These are phyloP conservation scores for Saturnispora serradocipensis DNA, from an alignment of 805 yeast species.

Conservation along the genomic window DNA sequence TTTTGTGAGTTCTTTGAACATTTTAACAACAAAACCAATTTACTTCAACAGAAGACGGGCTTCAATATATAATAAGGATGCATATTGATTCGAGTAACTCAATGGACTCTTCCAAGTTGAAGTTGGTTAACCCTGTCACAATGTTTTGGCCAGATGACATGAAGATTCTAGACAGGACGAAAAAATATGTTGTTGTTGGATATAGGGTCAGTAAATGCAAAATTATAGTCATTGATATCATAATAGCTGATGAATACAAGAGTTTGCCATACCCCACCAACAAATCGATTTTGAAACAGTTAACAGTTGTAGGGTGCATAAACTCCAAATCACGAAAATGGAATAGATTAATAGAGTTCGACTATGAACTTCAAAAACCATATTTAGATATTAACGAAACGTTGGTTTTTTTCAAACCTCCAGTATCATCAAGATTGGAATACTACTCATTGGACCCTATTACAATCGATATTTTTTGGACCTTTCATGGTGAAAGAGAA, in stretches of 20 bases:
- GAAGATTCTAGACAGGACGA: not conserved
- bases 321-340: constrained; percentile 15
- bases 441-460: constrained; percentile 73
- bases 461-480: constrained; percentile 44
- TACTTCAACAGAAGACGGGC: constrained; percentile 10
- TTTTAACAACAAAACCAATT: constrained; percentile 4
- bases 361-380: constrained; percentile 12
- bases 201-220: constrained; percentile 18
- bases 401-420: constrained; percentile 56
- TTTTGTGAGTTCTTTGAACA: constrained; percentile 6
- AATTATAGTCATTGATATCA: constrained; percentile 20
- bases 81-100: not conserved
- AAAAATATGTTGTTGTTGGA: constrained; percentile 21
- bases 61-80: constrained; percentile 10
- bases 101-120: not conserved
- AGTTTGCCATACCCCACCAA: constrained; percentile 12
- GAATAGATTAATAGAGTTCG: constrained; percentile 13
- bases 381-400: constrained; percentile 15
- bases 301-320: constrained; percentile 22
- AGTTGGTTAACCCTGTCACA: constrained; percentile 3
- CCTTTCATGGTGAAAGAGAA: constrained; percentile 12
- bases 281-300: constrained; percentile 16
- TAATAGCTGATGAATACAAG: constrained; percentile 13
- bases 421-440: constrained; percentile 61
- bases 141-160: constrained; percentile 28